Base-by-base conservation (phyloP, 1,139 yeast species). In the Hyphopichia burtonii region DNA sequence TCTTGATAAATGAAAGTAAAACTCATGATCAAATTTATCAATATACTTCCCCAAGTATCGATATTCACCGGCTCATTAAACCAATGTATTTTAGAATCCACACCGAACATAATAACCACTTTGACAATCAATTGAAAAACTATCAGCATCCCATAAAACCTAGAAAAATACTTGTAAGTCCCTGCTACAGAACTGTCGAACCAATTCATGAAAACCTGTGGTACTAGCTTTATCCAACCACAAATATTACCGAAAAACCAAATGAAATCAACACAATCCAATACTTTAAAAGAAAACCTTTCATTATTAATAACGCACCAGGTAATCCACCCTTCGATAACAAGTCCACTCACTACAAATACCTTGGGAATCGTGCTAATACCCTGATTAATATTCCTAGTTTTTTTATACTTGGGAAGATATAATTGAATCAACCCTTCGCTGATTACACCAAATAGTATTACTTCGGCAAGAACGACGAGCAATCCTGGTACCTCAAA, bases 161-260 rank as follows among this genome's bases (percentile, higher is more conserved):
- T n/a, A n/a, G n/a, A n/a, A n/a, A n/a, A n/a, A n/a, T n/a, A n/a
- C n/a, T 28, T n/a, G 14, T n/a, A 28, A 17, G 23, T 31, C 2
- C 66, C 66, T 17, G 44, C 39, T 15, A 50, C 52, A 18, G 48
- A 45, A 33, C 46, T 45, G 19, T 49, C 53, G 22, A 58, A 53
- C 61, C 61, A 63, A 40, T 65, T 65, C 52, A 65, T 53, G 32
- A 54, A 45, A 5, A 63, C 38, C 39, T 68, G 72, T 1, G 76
- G 74, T 3, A 55, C 16, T 9, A 53, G 46, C 36, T 52, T 50
- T 8, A 57, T 23, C 9, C 50, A 22, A 15, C 44, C 47, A 1
- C 52, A 27, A 14, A 52, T 28, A 34, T 56, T 56, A n/a, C 54
- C 46, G 0, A 54, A 33, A 2, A 61, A 37, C 72, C 72, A 68